These are phyloP conservation scores for Scheffersomyces segobiensis DNA, from an alignment of 1,139 yeast species.

Conservation along the genomic window DNA sequence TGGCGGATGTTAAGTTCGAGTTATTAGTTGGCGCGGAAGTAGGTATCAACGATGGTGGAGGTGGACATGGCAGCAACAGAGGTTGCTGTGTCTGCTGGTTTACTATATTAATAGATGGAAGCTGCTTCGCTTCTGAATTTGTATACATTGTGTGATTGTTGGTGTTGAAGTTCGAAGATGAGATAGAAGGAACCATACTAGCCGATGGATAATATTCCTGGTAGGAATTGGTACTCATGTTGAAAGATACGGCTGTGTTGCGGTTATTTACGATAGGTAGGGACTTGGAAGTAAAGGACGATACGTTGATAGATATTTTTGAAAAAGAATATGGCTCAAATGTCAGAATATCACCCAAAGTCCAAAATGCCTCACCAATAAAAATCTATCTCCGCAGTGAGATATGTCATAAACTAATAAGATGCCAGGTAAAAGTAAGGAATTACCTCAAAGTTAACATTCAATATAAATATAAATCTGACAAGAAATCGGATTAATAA, in stretches of 20 bases:
- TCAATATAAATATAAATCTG: background rate
- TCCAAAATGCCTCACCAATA: background rate
- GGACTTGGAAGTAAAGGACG: background rate
- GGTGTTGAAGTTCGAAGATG: background rate
- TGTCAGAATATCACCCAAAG: background rate
- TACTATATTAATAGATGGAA: slow-evolving; percentile 9
- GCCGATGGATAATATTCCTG: slow-evolving; percentile 6
- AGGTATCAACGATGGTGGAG: slow-evolving; percentile 4
- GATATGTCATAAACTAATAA: background rate
- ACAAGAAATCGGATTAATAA: background rate
- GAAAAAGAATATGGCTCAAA: background rate
- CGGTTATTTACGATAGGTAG: background rate
- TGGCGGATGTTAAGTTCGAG: background rate
- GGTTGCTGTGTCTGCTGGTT: slow-evolving; percentile 1
- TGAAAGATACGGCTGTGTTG: background rate
- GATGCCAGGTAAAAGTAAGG: no score
- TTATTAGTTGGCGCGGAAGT: background rate
- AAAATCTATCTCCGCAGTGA: background rate
- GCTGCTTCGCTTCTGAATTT: slow-evolving; percentile 8
- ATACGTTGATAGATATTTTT: background rate
- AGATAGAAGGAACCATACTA: background rate
- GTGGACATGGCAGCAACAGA: background rate
- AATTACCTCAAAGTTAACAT: background rate
- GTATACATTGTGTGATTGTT: slow-evolving; percentile 3
- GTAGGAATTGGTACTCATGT: slow-evolving; percentile 9